Evolutionary conservation across 1,284 basidiomycete genomes (phyloP), one percentile per base, ranked within the genome.

Genomic region (Moesziomyces parantarcticus): DNA sequence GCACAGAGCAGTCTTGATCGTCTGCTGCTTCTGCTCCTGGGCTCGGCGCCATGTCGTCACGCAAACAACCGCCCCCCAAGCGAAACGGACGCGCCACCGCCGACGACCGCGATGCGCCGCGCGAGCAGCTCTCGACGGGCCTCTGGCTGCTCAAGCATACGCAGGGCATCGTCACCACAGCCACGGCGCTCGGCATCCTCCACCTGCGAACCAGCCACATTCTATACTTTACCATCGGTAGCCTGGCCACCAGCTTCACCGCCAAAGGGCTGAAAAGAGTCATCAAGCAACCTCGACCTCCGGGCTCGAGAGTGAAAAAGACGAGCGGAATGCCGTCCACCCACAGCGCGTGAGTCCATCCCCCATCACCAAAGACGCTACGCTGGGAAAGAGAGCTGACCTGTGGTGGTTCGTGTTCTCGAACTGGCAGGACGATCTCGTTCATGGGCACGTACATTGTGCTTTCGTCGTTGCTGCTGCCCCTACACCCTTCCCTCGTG

Each of bases 251-350:
- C 16, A 72, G 69, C 40, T 76, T 76, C 58, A 70, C 51, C 6
- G 68, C 74, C 23, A 76, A 76, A 32, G 74, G 74, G 1, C 56
- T 76, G 26, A 76, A 76, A 44, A 50, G 47, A n/a, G 42, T 76
- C n/a, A 76, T 76, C 74, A 76, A 69, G 45, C 74, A 76, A 39
- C 74, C 74, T 50, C 64, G 74, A 1, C 74, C 69, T 14, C 61
- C 60, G 48, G 74, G 74, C 6, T 65, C 65, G 7, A 56, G 48
- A 26, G 68, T 76, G 32, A 73, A 72, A 25, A 76, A 76, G 54
- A 65, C 74, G 22, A 65, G 59, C 32, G 74, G 74, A 3, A 76
- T 76, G 74, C 74, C 74, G 9, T 76, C 74, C n/a, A 76, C 74
- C 13, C 74, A 76, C 26, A 69, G 65, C 48, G 63, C 69, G 67